Conservation (phyloP, 1,284 basidiomycete genomes). For the Entoloma clypeatum region DNA sequence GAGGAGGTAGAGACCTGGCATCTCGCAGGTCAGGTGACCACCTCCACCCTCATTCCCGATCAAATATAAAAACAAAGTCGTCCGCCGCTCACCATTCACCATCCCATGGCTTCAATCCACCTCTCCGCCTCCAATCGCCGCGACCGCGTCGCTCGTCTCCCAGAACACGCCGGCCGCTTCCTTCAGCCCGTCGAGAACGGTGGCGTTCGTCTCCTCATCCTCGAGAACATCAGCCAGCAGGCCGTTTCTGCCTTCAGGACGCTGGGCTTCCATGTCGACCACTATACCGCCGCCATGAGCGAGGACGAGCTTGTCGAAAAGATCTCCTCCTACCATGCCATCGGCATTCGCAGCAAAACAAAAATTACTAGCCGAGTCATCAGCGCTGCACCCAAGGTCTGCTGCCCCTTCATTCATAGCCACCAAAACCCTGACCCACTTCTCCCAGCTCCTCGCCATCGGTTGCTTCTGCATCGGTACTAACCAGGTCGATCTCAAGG, state of each 20-base stretch:
- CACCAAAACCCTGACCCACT: background rate
- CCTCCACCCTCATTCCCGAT: conserved; percentile 11
- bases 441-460: conserved; percentile 83
- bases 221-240: conserved; percentile 95
- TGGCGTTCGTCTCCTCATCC: conserved; percentile 72
- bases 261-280: conserved; percentile 94
- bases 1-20: conserved; percentile 83
- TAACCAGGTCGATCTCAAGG: conserved; percentile 92
- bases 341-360: conserved; percentile 97
- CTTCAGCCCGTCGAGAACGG: conserved; percentile 77
- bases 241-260: conserved; percentile 81
- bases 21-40: too few relatives aligned
- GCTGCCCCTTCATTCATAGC: conserved; percentile 16
- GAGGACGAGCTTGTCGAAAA: conserved; percentile 91
- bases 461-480: conserved; percentile 99
- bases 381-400: conserved; percentile 77
- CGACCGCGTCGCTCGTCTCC: conserved; percentile 50
- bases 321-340: conserved; percentile 87
- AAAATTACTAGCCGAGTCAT: conserved; percentile 91
- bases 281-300: conserved; percentile 80
- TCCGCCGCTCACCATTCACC: conserved; percentile 45
- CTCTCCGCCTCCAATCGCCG: conserved; percentile 25
- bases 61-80: background rate
- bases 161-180: conserved; percentile 37
- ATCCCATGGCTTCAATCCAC: conserved; percentile 44